Conservation (phyloP, 805 yeast genomes). For the Ascoidea tarda region DNA sequence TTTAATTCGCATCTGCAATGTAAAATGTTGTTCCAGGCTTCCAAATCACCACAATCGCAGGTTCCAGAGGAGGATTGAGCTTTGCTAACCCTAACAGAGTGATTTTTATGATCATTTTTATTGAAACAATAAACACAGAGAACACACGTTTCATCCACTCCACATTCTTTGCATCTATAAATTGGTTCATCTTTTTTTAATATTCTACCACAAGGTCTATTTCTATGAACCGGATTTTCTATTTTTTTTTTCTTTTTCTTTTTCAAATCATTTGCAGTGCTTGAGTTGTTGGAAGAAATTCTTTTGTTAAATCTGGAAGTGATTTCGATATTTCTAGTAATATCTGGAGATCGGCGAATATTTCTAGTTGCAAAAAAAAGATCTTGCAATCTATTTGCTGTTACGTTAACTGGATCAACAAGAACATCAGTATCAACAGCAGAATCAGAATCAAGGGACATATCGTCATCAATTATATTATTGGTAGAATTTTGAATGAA, state of each 20-base stretch:
- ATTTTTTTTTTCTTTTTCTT: too few species aligned
- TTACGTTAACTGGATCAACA: too few species aligned
- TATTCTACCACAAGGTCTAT: constrained; percentile 56
- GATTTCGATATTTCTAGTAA: too few species aligned
- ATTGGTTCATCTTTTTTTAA: constrained; percentile 51
- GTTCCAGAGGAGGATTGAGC: constrained; percentile 33
- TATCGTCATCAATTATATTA: not conserved
- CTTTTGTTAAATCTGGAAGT: too few species aligned
- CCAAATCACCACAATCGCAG: constrained; percentile 84
- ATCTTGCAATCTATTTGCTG: not conserved
- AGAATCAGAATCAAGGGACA: not conserved
- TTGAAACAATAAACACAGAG: constrained; percentile 63
- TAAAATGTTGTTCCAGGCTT: constrained; percentile 53
- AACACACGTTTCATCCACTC: constrained; percentile 67
- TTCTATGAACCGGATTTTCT: constrained; percentile 26
- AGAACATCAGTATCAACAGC: too few species aligned
- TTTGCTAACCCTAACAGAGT: constrained; percentile 33
- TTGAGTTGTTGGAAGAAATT: too few species aligned
- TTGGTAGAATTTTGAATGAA: not conserved
- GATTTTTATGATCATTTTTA: constrained; percentile 51
- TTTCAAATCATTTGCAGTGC: too few species aligned
- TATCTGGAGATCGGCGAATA: too few species aligned
- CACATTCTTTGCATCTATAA: constrained; percentile 65
- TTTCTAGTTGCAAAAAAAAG: too few species aligned
- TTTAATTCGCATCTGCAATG: constrained; percentile 25